Percentiles rank a stretch among this genome's conserved stretches.
phyloP scores from a whole-genome alignment of 169 alveolate species.

The Plasmodium vivax region DNA sequence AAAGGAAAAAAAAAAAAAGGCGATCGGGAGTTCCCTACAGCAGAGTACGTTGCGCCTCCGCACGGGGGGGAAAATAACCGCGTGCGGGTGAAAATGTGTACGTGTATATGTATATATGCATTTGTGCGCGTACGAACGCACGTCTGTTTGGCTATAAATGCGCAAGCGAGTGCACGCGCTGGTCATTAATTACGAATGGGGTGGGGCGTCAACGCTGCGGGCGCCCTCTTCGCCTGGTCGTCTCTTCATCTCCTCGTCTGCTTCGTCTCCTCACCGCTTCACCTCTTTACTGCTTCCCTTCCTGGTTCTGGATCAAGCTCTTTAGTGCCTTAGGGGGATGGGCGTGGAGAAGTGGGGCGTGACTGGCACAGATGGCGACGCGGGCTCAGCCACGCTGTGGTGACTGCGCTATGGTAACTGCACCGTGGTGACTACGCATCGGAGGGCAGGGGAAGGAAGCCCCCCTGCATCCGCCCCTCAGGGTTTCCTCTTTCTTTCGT shows the following conservation, averaged over 20 bases:
- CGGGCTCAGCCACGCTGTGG: neutral
- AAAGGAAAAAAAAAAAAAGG: neutral
- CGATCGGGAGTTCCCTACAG: neutral
- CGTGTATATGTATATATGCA: neutral
- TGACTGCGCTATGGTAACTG: neutral
- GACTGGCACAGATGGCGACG: neutral
- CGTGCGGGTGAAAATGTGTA: neutral
- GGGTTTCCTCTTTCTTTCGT: neutral
- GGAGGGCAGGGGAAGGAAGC: neutral
- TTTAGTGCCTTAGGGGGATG: slow-evolving; percentile 15
- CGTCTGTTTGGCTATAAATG: neutral
- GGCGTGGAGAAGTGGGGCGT: neutral
- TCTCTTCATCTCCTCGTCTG: neutral
- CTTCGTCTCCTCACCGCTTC: neutral
- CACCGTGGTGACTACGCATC: neutral
- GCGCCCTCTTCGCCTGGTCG: neutral
- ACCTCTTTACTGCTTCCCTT: neutral
- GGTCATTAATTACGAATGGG: neutral
- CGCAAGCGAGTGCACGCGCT: neutral
- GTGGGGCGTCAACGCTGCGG: neutral
- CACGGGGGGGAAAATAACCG: neutral
- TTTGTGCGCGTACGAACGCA: neutral
- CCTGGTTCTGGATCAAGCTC: slow-evolving; percentile 45
- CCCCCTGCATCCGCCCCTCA: neutral
- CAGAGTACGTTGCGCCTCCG: neutral